Evolutionary conservation across 2,329 filamentous ascomycete species (phyloP).

Genomic region (Hypoxylon rubiginosum): DNA sequence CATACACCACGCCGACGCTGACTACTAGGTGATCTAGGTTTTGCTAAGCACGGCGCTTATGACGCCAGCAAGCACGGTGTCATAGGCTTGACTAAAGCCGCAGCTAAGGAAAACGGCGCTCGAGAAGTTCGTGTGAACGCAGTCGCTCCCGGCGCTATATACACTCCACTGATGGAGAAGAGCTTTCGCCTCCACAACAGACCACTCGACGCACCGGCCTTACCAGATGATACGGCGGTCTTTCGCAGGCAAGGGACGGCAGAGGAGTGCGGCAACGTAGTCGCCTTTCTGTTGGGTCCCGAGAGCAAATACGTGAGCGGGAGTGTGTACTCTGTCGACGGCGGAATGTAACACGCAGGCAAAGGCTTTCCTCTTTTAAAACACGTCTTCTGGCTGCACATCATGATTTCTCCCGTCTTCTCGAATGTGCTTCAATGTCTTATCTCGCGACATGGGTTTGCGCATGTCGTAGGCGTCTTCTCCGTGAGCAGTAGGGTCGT

Average conservation of each 20-base stretch:
- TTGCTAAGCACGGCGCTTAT: constrained; percentile 56
- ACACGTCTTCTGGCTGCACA: constrained; percentile 88
- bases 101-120: constrained; percentile 56
- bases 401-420: constrained; percentile 82
- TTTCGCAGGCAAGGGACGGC: constrained; percentile 61
- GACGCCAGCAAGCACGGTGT: constrained; percentile 56
- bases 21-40: constrained; percentile 51
- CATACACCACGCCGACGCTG: constrained; percentile 26
- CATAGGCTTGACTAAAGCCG: constrained; percentile 55
- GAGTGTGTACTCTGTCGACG: constrained; percentile 62
- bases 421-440: constrained; percentile 79
- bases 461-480: constrained; percentile 99
- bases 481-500: constrained; percentile 70
- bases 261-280: constrained; percentile 62
- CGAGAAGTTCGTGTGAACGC: constrained; percentile 62
- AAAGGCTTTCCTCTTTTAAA: constrained; percentile 62
- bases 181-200: constrained; percentile 55
- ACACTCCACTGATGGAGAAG: constrained; percentile 64
- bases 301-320: constrained; percentile 63
- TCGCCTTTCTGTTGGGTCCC: constrained; percentile 63
- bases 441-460: constrained; percentile 87
- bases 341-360: constrained; percentile 51
- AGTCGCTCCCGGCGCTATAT: constrained; percentile 63
- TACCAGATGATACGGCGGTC: constrained; percentile 56
- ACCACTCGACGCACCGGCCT: constrained; percentile 55